Base-by-base conservation (phyloP, 305 asterid genomes). In the Withania somnifera region DNA sequence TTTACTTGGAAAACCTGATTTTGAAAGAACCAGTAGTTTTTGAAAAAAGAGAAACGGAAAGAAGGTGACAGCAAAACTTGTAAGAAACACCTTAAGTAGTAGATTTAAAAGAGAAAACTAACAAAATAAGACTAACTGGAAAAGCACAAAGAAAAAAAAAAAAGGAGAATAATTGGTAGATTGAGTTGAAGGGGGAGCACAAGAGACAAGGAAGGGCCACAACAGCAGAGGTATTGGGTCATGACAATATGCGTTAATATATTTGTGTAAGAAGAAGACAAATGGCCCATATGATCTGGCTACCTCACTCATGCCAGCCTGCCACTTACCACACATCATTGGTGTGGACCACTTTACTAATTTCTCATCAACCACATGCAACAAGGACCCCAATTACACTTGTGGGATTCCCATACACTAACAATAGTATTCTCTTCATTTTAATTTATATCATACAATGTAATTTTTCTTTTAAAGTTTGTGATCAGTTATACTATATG, bases 271-370 rank as follows among this genome's bases (percentile, higher is more conserved):
- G 22, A 73, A 75, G 11, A 28, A 50, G 47, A 75, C 28, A 50
- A 50, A 14, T 24, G 80, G 20, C 60, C 60, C 47, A 51, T 77
- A 63, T 86, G 88, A 86, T 83, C 89, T 86, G 89, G 89, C 89
- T 24, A 81, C 57, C 81, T 64, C 79, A 84, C 83, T 84, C 83
- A 82, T 80, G 89, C 87, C 89, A 87, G 89, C 85, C 89, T 87
- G 73, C 87, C 86, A 84, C 56, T 82, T 83, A 47, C 87, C 83
- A 80, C 67, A 32, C 84, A 84, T 87, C 78, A 84, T 87, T 67
- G 47, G 53, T 19, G 52, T 17, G 50, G 77, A 34, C 64, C 83
- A n/a, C 82, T 26, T 3, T 11, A 22, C 82, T 40, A 17, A 15
- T 38, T 60, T 79, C 82, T 76, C 63, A 58, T 82, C 68, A 66